Evolutionary conservation across 148 eudicot species (phyloP).

Genomic region (Diospyros lotus): DNA sequence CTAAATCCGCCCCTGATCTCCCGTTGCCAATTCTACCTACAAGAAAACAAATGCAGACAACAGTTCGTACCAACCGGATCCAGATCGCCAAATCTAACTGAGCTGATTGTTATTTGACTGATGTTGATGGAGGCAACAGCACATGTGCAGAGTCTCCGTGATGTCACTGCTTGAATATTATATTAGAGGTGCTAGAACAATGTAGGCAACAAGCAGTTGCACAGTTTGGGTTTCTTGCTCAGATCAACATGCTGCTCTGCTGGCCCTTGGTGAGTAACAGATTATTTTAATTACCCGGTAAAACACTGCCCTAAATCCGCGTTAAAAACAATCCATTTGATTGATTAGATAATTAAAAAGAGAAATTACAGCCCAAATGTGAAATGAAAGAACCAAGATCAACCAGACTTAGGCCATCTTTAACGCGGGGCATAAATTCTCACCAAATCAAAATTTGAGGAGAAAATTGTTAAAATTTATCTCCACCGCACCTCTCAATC

Average conservation of each 20-base stretch:
- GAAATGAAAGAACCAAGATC: too few relatives aligned
- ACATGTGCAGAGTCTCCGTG: not conserved
- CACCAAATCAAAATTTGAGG: too few relatives aligned
- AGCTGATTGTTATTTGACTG: not conserved
- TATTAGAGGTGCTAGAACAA: not conserved
- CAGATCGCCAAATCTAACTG: not conserved
- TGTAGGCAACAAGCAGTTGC: conserved; percentile 1
- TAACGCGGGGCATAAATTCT: too few relatives aligned
- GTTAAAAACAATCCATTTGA: not conserved
- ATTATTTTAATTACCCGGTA: not conserved
- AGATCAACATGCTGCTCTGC: not conserved
- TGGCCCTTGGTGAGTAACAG: not conserved
- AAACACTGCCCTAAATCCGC: not conserved
- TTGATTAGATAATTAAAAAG: not conserved
- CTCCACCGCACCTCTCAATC: too few relatives aligned
- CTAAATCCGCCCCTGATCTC: too few relatives aligned
- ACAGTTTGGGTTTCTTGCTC: not conserved
- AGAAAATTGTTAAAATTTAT: too few relatives aligned
- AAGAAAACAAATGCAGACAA: too few relatives aligned
- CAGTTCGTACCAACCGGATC: too few relatives aligned
- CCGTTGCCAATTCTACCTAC: too few relatives aligned
- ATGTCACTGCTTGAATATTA: not conserved
- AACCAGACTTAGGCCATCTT: too few relatives aligned
- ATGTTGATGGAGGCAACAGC: not conserved
- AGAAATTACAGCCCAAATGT: not conserved